These are phyloP conservation scores for Alnus glutinosa DNA, from an alignment of 306 rosid species.

Conservation along the genomic window DNA sequence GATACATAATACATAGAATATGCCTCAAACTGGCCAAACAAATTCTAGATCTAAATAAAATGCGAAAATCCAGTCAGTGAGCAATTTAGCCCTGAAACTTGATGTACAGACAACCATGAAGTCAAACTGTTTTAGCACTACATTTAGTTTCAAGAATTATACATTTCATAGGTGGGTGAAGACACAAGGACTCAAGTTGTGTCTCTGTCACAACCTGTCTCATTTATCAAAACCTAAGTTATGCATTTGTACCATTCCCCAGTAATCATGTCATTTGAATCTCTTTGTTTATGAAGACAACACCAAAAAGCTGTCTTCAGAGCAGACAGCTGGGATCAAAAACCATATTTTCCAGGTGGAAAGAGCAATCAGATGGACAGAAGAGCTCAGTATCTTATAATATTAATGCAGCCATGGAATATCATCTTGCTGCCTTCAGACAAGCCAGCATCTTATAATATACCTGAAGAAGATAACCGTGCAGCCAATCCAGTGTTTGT, in stretches of 20 bases:
- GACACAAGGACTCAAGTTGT: background rate
- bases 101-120: background rate
- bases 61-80: background rate
- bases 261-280: background rate
- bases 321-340: background rate
- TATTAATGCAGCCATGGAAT: background rate
- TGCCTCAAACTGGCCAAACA: conserved; percentile 1
- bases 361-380: background rate
- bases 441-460: too few relatives aligned
- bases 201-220: background rate
- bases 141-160: background rate
- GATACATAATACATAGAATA: background rate
- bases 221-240: background rate
- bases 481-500: conserved; percentile 92
- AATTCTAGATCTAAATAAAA: background rate
- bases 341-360: background rate
- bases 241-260: background rate
- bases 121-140: background rate
- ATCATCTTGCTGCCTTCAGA: background rate
- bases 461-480: conserved; percentile 83
- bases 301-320: background rate
- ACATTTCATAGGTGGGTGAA: background rate
- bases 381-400: background rate
- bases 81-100: background rate
- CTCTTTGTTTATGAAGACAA: background rate